Percentiles rank a stretch among this genome's conserved stretches.
Evolutionary conservation across 2,329 filamentous ascomycete genomes (phyloP).

Genomic region (Fusarium oligoseptatum): DNA sequence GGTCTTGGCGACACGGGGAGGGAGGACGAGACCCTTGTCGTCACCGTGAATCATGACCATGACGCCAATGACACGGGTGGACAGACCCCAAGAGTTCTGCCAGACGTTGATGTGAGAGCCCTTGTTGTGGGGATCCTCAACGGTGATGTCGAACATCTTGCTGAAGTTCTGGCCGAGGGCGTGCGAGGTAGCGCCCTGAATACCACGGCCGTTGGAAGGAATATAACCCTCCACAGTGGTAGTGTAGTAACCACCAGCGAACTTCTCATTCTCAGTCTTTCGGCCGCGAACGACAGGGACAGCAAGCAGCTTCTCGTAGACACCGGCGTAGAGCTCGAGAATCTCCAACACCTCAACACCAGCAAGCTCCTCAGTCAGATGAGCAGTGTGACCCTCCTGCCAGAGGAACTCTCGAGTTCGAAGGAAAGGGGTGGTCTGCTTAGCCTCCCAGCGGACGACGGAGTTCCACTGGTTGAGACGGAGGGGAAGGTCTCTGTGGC

Average conservation of each 20-base stretch:
- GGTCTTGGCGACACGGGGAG: conserved; percentile 87
- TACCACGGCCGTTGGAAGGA: conserved; percentile 93
- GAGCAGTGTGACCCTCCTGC: conserved; percentile 95
- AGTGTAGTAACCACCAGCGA: conserved; percentile 95
- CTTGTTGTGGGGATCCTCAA: conserved; percentile 90
- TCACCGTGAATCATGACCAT: conserved; percentile 99
- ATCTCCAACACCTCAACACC: conserved; percentile 92
- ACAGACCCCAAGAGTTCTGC: conserved; percentile 99
- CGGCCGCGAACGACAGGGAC: conserved; percentile 93
- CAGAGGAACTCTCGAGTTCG: conserved; percentile 95
- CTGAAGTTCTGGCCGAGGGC: conserved; percentile 97
- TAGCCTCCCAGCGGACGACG: conserved; percentile 93
- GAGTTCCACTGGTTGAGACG: conserved; percentile 99
- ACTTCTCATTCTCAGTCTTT: conserved; percentile 99
- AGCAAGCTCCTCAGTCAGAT: conserved; percentile 85
- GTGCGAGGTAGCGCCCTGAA: conserved; percentile 96
- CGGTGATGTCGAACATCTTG: conserved; percentile 99
- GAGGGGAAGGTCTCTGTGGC: conserved; percentile 92
- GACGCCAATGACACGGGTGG: conserved; percentile 95
- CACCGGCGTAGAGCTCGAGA: conserved; percentile 88
- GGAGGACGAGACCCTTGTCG: conserved; percentile 93
- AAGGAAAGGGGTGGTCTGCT: conserved; percentile 89
- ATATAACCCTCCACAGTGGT: conserved; percentile 98
- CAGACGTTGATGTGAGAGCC: conserved; percentile 88
- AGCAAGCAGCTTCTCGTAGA: conserved; percentile 94